Evolutionary conservation across 371 early-diverging fungal genomes (phyloP), one percentile per base, ranked within the genome.

Genomic region (Amoeboaphelidium protococcarum): DNA sequence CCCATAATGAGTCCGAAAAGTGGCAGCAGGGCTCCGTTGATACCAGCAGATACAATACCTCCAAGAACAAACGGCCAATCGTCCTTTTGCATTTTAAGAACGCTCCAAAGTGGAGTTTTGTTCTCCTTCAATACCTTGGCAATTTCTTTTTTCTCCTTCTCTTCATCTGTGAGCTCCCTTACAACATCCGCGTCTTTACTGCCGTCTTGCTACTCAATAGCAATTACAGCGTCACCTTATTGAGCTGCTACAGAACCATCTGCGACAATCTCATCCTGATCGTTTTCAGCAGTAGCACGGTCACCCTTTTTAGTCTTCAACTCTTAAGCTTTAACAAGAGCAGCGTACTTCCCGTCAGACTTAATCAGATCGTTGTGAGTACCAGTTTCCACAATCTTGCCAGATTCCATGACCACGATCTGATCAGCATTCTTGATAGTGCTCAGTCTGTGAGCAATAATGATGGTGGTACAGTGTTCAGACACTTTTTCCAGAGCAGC

Each of bases 401-500:
- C 48, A 37, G 50, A 48, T 42, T 60, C 52, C 56, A 21, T 45
- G 12, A 66, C 61, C 41, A 67, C 61, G 55, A 94, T 90, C 25
- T 71, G 54, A 53, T 90, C 80, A 1, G 87, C 79, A 50, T 84
- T 73, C 50, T 68, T 68, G 48, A 74, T 67, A 2, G 82, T 84
- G 42, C 80, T 76, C 1, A 84, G 63, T 13, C 61, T 58, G 49
- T 62, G 47, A 23, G 63, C 67, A 50, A 61, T 52, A 19, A 54
- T 50, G 37, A 67, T 47, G 0, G 67, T 67, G 20, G 67, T 67
- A 23, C 67, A 48, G 21, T 50, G 52, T 24, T 53, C 50, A 20
- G 63, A 42, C 27, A 58, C 67, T 23, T 27, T 47, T 42, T 64
- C 67, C 25, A 66, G 45, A 1, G 67, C 67, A 6, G 21, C 41